Base-by-base conservation (phyloP, 1,284 basidiomycete genomes). In the Phlebopus sp. region DNA sequence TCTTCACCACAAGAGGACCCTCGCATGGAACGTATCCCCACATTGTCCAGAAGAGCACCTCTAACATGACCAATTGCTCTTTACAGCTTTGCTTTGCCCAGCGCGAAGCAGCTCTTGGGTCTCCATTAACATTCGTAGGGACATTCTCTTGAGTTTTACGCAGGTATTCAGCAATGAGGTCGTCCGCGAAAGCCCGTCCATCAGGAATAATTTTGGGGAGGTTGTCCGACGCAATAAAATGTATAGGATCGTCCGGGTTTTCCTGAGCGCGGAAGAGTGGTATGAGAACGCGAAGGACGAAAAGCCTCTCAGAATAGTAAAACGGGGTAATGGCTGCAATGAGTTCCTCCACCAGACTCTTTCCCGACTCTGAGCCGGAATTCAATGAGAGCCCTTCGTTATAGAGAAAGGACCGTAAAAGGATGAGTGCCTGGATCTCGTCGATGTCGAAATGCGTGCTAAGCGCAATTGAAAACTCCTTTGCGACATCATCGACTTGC, bases 1-100 rank as follows among this genome's bases (percentile, higher is more conserved):
- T 74, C 44, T 69, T 69, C 49, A 78, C 71, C 23, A 90, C 81
- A 47, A 86, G 64, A 2, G 74, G 67, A 2, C 85, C 86, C 31
- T 73, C 75, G 55, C 88, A 84, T 0, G 83, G 69, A 6, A 82
- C 79, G 50, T 82, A 84, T n/a, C 79, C 82, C 81, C 87, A 92
- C 79, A 91, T 83, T 2, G 84, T 76, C 78, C 90, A 90, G 63
- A 94, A 95, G 27, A 92, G 73, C 30, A 92, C 79, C 58, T 95
- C 92, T 38, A 94, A 70, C 18, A 92, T 64, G 7, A 84, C 82
- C 25, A 93, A 72, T 60, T 94, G 92, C 62, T 93, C 88, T 59
- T 79, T 81, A 15, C 81, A 63, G 56, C 83, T 85, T 60, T 92
- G 90, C 63, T 90, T 92, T 15, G 84, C 86, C 84, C 89, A 91